A percentile compares a stretch with the other conserved stretches of the same genome.
Evolutionary conservation across 176 grass and related monocot species (phyloP).

Genomic region (Ensete glaucum): DNA sequence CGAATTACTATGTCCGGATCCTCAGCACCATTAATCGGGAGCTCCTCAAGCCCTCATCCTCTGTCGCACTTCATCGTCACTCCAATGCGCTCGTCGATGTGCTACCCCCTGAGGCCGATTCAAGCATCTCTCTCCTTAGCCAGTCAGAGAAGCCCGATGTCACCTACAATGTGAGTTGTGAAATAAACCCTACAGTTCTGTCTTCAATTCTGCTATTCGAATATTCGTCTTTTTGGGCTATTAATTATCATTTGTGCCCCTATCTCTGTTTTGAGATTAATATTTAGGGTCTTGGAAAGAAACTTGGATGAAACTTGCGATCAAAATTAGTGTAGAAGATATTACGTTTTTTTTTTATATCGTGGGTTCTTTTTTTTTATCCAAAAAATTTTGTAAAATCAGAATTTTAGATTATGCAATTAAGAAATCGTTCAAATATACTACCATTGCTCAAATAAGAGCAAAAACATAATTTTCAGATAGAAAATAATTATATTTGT

Average conservation of each 20-base stretch:
- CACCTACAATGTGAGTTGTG: constrained; percentile 46
- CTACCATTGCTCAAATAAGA: background rate
- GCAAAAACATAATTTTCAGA: background rate
- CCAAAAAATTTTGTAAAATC: background rate
- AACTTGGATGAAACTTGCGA: background rate
- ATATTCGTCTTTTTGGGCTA: background rate
- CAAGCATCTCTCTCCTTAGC: constrained; percentile 77
- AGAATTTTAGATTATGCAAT: background rate
- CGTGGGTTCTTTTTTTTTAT: background rate
- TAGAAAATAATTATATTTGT: no score
- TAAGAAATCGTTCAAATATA: background rate
- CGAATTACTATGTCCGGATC: constrained; percentile 88
- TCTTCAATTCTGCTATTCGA: background rate
- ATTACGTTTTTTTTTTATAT: background rate
- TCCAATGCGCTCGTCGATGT: constrained; percentile 89
- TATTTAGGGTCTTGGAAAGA: background rate
- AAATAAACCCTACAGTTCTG: background rate
- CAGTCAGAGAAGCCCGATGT: constrained; percentile 80
- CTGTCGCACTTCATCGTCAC: constrained; percentile 79
- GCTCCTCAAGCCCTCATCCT: constrained; percentile 74
- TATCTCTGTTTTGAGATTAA: background rate
- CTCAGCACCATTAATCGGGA: constrained; percentile 92
- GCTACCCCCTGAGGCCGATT: constrained; percentile 83
- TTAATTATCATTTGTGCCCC: background rate
- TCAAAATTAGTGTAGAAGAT: background rate